Base-by-base conservation (phyloP, 129 eudicot genomes). In the Tagetes erecta region DNA sequence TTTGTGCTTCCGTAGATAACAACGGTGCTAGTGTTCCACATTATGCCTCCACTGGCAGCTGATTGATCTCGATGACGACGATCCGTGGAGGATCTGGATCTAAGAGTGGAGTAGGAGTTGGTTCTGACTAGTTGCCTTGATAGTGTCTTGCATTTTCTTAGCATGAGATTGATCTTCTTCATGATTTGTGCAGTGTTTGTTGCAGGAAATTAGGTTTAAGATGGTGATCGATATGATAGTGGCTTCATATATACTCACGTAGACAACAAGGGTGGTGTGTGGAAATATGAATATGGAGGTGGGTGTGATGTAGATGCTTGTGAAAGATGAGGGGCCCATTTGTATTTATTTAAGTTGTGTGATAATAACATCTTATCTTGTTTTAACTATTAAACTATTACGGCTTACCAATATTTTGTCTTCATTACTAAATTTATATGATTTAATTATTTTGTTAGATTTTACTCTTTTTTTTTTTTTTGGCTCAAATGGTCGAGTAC, bases 101-200 rank as follows among this genome's bases (percentile, higher is more conserved):
- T 20, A 6, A 82, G 57, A 46, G 64, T 78, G 5, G 68, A 65
- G 70, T 75, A 71, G 3, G 86, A 85, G 44, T 83, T 64, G 6
- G 82, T 65, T 27, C 84, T 79, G 6, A 71, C 72, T 9, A 85
- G 58, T n/a, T 78, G 86, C 8, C 84, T 53, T 4, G 88, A 81
- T 5, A 85, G 39, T 45, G 81, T 74, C 72, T 85, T 85, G 83
- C 88, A 85, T 70, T 81, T 85, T 55, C 81, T 59, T n/a, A 81
- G 40, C 70, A 85, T 64, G 36, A n/a, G 20, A 3, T 81, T 78
- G 46, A 85, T 63, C 38, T 85, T 82, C 74, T 85, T 85, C 86
- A 77, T 82, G 71, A 39, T 77, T 39, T 3, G n/a, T 2, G 27
- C 9, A 7, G 30, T 27, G 45, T 11, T 20, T 1, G 60, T 44